phyloP scores from a whole-genome alignment of 768 basidiomycete genomes.

The Russula dissimulans region DNA sequence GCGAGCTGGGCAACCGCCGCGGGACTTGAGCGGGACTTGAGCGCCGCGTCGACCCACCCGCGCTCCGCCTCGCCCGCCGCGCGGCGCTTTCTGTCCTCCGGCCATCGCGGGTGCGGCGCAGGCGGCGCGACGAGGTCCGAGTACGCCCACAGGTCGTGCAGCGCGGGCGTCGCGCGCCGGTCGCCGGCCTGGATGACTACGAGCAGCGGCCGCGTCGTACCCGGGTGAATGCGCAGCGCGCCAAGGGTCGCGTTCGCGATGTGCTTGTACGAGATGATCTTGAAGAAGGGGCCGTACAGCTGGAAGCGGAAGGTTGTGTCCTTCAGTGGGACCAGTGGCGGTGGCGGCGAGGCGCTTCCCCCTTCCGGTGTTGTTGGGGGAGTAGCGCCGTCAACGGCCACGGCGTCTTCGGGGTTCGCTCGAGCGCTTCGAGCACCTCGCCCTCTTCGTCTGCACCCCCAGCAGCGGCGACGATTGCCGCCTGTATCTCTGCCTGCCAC shows the following conservation, averaged over 20 bases:
- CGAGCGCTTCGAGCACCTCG: background rate
- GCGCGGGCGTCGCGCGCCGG: constrained; percentile 3
- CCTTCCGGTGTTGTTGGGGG: background rate
- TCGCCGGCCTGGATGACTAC: constrained; percentile 12
- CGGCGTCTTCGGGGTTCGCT: background rate
- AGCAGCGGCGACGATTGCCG: background rate
- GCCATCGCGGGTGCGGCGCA: constrained; percentile 9
- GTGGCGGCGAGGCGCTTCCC: background rate
- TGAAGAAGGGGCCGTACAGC: constrained; percentile 15
- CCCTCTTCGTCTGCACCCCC: constrained; percentile 1
- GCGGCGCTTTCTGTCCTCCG: constrained; percentile 13
- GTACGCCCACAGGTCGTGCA: constrained; percentile 17
- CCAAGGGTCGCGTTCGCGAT: constrained; percentile 4
- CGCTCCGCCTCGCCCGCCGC: constrained; percentile 17
- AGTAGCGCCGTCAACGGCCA: constrained; percentile 3
- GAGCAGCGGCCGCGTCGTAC: constrained; percentile 9
- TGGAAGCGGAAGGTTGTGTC: constrained; percentile 20
- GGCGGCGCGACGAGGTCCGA: constrained; percentile 11
- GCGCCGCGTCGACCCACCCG: constrained; percentile 15
- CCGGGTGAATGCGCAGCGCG: constrained; percentile 11
- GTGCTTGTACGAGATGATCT: constrained; percentile 15
- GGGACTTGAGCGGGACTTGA: constrained; percentile 3
- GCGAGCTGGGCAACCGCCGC: constrained; percentile 15
- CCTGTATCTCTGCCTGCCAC: constrained; percentile 14
- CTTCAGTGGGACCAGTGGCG: background rate